Percentiles rank a stretch among this genome's conserved stretches.
These are phyloP conservation scores for Agroathelia rolfsii DNA, from an alignment of 1,284 basidiomycete genomes.

Conservation along the genomic window DNA sequence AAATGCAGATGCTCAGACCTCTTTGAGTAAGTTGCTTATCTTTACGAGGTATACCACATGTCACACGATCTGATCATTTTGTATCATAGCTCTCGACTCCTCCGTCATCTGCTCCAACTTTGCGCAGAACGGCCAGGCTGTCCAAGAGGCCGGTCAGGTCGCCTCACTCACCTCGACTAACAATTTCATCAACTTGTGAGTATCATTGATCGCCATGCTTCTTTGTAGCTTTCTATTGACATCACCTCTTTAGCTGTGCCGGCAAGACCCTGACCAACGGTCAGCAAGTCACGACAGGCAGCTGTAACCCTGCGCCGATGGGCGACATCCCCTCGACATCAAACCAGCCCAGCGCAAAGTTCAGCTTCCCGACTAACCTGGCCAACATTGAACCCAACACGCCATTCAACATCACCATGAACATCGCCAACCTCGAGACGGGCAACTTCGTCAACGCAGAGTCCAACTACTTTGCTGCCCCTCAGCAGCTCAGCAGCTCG, in stretches of 20 bases:
- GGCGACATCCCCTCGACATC: constrained; percentile 35
- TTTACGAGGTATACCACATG: constrained; percentile 7
- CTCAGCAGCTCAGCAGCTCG: constrained; percentile 28
- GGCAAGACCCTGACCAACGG: constrained; percentile 33
- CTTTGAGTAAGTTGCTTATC: constrained; percentile 25
- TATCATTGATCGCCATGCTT: constrained; percentile 10
- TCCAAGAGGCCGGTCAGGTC: constrained; percentile 23
- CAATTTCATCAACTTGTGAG: constrained; percentile 48
- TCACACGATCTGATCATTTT: constrained; percentile 11
- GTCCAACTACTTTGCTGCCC: constrained; percentile 38
- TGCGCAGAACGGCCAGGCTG: constrained; percentile 34
- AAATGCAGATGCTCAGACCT: constrained; percentile 21
- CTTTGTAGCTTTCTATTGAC: too few relatives aligned
- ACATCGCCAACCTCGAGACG: constrained; percentile 32
- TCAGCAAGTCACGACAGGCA: constrained; percentile 36
- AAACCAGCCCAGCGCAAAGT: constrained; percentile 48
- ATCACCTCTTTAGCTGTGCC: constrained; percentile 19
- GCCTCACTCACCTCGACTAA: constrained; percentile 39
- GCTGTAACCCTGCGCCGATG: constrained; percentile 54
- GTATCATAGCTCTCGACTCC: constrained; percentile 27
- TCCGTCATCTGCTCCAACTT: constrained; percentile 36
- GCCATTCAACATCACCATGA: constrained; percentile 40
- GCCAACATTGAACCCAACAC: constrained; percentile 34
- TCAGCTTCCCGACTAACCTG: constrained; percentile 37
- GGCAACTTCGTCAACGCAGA: constrained; percentile 47